These are phyloP conservation scores for Rhododendron mucronatum DNA, from an alignment of 148 eudicot species.

Conservation along the genomic window DNA sequence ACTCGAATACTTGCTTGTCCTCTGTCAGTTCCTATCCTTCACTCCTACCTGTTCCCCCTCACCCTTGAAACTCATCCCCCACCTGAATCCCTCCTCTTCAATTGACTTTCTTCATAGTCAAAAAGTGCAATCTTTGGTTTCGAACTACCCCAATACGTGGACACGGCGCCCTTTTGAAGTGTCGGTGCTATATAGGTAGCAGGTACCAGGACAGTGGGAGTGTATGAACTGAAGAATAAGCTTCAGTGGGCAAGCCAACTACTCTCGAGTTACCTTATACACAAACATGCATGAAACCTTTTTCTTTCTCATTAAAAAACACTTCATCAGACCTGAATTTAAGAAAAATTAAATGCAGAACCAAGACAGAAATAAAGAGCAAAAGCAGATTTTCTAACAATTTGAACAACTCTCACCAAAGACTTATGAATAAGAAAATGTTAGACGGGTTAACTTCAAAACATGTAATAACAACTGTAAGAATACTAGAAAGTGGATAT, in stretches of 20 bases:
- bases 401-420: neutral
- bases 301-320: neutral
- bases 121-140: neutral
- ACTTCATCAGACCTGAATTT: neutral
- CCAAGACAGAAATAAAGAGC: neutral
- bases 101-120: neutral
- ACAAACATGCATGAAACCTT: neutral
- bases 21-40: neutral
- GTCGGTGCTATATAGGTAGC: too few species aligned
- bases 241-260: neutral
- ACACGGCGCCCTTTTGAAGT: too few species aligned
- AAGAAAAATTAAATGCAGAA: neutral
- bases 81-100: neutral
- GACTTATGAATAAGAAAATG: too few species aligned
- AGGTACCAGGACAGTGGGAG: too few species aligned
- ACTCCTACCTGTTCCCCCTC: neutral
- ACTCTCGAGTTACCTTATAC: neutral
- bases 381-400: neutral
- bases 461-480: neutral
- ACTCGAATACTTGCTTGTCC: neutral
- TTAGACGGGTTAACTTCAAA: neutral
- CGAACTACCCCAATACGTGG: too few species aligned
- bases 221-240: neutral
- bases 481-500: neutral
- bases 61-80: neutral